These are phyloP conservation scores for Aspergillus calidoustus DNA, from an alignment of 2,329 filamentous ascomycete genomes.

Conservation along the genomic window DNA sequence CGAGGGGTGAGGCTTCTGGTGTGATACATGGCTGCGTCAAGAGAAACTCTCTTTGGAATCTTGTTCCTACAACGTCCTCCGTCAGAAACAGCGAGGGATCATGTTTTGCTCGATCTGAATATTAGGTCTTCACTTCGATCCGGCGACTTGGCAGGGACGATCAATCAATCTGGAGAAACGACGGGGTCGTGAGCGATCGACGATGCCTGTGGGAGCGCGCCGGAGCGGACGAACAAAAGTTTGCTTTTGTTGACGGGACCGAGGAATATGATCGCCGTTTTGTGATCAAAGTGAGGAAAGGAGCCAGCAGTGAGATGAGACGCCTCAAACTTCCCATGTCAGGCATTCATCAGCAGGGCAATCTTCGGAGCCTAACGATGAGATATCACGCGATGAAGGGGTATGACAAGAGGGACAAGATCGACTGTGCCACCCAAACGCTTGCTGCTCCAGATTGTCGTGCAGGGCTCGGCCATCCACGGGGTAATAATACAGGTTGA, in stretches of 20 bases:
- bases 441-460: constrained; percentile 15
- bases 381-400: constrained; percentile 23
- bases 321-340: background rate
- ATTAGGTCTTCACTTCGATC: background rate
- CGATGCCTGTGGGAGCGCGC: background rate
- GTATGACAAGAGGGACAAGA: constrained; percentile 8
- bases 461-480: constrained; percentile 14
- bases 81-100: background rate
- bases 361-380: constrained; percentile 17
- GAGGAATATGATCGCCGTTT: background rate
- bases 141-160: background rate
- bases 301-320: background rate
- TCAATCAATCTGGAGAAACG: background rate
- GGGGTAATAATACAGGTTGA: background rate
- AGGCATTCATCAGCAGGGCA: constrained; percentile 19
- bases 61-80: background rate
- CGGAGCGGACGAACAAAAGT: background rate
- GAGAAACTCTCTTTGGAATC: background rate
- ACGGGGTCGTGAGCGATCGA: background rate
- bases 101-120: background rate
- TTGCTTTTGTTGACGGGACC: background rate
- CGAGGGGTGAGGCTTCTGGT: background rate
- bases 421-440: constrained; percentile 5
- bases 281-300: background rate
- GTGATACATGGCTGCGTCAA: background rate